A percentile compares a stretch with the other conserved stretches of the same genome.
Conservation (phyloP, 257 asterid species). For the Scutellaria galericulata region DNA sequence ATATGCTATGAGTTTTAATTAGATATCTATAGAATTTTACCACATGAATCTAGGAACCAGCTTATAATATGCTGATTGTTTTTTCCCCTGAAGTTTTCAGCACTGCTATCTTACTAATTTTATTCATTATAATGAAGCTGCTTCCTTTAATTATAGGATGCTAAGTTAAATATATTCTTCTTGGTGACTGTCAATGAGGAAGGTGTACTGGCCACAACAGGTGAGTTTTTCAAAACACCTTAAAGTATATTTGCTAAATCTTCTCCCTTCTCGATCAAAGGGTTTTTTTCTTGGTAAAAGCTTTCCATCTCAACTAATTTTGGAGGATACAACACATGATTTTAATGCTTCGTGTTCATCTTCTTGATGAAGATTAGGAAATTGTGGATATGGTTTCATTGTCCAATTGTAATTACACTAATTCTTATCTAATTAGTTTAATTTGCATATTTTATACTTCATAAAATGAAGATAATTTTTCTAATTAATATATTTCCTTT, state of each 20-base stretch:
- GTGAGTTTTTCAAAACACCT: slow-evolving; percentile 46
- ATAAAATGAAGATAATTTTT: too few species aligned
- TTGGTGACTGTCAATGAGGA: slow-evolving; percentile 83
- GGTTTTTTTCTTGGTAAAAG: neutral
- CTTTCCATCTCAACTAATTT: neutral
- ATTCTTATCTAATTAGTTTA: too few species aligned
- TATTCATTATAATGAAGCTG: neutral
- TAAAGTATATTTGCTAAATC: neutral
- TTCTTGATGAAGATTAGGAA: too few species aligned
- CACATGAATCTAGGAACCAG: neutral
- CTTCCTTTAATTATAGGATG: neutral
- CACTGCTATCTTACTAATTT: neutral
- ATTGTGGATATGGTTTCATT: too few species aligned
- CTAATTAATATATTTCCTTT: too few species aligned
- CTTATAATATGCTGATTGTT: neutral
- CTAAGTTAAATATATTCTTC: neutral
- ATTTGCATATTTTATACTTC: too few species aligned
- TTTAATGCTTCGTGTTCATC: slow-evolving; percentile 11
- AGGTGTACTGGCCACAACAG: slow-evolving; percentile 89
- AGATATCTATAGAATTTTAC: neutral
- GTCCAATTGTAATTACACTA: too few species aligned
- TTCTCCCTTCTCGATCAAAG: neutral
- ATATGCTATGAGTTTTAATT: slow-evolving; percentile 87
- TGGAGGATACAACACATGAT: neutral
- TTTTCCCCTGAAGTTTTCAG: neutral